A percentile compares a stretch with the other conserved stretches of the same genome.
These are phyloP conservation scores for Leishmania arabica DNA, from an alignment of 208 protist genomes.

Conservation along the genomic window DNA sequence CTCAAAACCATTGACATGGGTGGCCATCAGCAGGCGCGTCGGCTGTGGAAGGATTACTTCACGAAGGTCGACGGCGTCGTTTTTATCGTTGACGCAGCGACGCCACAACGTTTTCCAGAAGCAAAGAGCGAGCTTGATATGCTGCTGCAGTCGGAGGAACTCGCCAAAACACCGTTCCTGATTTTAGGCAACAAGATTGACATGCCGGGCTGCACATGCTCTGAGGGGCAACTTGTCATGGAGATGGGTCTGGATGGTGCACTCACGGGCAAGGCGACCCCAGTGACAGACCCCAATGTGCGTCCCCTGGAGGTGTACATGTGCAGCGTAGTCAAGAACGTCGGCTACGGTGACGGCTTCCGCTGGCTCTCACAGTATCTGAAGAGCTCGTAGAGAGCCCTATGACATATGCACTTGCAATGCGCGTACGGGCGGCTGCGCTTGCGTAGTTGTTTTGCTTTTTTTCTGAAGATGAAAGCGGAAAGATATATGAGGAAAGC, in stretches of 20 bases:
- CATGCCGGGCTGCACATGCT: constrained; percentile 84
- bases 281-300: constrained; percentile 75
- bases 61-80: constrained; percentile 98
- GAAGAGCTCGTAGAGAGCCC: constrained; percentile 58
- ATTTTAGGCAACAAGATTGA: constrained; percentile 99
- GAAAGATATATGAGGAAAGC: background rate
- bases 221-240: constrained; percentile 94
- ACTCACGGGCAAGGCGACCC: constrained; percentile 95
- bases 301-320: constrained; percentile 99
- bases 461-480: background rate
- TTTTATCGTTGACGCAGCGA: constrained; percentile 98
- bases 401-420: background rate
- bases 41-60: constrained; percentile 99
- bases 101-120: constrained; percentile 96
- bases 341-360: constrained; percentile 98
- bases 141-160: constrained; percentile 94
- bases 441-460: background rate
- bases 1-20: constrained; percentile 99
- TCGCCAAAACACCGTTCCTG: constrained; percentile 97
- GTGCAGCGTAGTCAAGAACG: constrained; percentile 98
- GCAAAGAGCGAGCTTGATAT: constrained; percentile 97
- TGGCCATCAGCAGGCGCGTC: constrained; percentile 97
- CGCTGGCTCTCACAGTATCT: constrained; percentile 95
- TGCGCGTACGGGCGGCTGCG: background rate
- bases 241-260: constrained; percentile 92